Base-by-base conservation (phyloP, 176 grass and related monocot genomes). In the Typha latifolia region DNA sequence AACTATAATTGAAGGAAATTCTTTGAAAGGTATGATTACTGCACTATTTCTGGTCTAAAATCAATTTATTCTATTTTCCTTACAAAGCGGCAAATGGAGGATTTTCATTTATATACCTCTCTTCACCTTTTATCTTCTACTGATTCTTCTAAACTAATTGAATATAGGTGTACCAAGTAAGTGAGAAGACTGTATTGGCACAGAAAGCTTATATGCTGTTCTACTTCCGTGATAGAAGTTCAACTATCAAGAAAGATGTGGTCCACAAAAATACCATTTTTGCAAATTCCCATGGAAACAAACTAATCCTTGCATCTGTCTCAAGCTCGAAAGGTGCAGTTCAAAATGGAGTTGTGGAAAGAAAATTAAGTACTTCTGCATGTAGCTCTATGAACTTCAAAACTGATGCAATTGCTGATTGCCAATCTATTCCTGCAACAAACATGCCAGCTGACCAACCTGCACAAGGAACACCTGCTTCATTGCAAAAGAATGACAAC, bases 191-290 rank as follows among this genome's bases (percentile, higher is more conserved):
- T 50, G 94, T 93, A 69, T 67, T 97, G 78, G 72, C 62, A 57
- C 94, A 97, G 61, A 90, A 97, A 76, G 94, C 94, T 5, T 97
- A 90, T 63, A 97, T 97, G 83, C 66, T 97, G 72, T 97, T 97
- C 85, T 97, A 97, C 84, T 89, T 97, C 53, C 83, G 89, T 70
- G 83, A 92, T 73, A 97, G 76, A 81, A 68, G 63, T 69, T 71
- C 70, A 15, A 50, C 21, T 15, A 19, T 86, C 14, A 71, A 82
- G 37, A 83, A 74, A 32, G 63, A 74, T 66, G 27, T 21, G 47
- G 34, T 4, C 0, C 2, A 8, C 78, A 84, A 82, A 76, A 79
- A 66, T 51, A 92, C 47, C 66, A 21, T 5, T 21, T 64, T 48
- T 72, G 57, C 66, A 66, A 89, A 66, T 82, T 18, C 69, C 31